Conservation (phyloP, 2,329 filamentous ascomycete genomes). For the Rutstroemia sydowiana region DNA sequence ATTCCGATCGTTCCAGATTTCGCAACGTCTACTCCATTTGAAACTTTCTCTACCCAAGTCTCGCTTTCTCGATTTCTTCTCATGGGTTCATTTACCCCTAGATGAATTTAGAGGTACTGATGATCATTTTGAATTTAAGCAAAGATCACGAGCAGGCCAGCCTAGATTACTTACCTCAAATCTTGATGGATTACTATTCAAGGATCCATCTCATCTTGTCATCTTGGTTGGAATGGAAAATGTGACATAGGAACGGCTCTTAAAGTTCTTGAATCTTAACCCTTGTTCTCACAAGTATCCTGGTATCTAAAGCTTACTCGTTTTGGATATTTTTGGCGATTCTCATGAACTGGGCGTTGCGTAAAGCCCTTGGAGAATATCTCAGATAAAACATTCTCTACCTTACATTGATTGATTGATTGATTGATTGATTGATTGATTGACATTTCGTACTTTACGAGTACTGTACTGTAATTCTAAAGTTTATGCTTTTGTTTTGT, state of each 20-base stretch:
- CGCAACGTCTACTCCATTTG: neutral
- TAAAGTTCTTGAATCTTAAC: no score
- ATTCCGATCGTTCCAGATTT: neutral
- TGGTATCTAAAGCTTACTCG: neutral
- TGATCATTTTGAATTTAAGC: no score
- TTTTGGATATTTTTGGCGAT: constrained; percentile 6
- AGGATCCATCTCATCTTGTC: neutral
- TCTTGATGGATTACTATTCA: neutral
- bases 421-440: neutral
- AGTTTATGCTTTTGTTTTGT: neutral
- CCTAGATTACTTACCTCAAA: no score
- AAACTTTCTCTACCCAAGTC: no score
- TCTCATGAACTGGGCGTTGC: constrained; percentile 1
- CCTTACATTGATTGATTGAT: neutral
- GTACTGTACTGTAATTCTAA: neutral
- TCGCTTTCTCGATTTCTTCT: neutral
- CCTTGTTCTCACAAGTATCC: neutral
- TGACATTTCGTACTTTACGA: no score
- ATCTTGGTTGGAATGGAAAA: neutral
- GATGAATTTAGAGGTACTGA: no score
- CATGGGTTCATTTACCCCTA: no score
- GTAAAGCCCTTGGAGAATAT: neutral
- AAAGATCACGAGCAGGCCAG: neutral
- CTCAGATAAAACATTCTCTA: neutral
- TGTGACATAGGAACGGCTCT: constrained; percentile 9